Evolutionary conservation across 2,329 filamentous ascomycete species (phyloP), one percentile per base, ranked within the genome.

Genomic region (Aspergillus texensis): DNA sequence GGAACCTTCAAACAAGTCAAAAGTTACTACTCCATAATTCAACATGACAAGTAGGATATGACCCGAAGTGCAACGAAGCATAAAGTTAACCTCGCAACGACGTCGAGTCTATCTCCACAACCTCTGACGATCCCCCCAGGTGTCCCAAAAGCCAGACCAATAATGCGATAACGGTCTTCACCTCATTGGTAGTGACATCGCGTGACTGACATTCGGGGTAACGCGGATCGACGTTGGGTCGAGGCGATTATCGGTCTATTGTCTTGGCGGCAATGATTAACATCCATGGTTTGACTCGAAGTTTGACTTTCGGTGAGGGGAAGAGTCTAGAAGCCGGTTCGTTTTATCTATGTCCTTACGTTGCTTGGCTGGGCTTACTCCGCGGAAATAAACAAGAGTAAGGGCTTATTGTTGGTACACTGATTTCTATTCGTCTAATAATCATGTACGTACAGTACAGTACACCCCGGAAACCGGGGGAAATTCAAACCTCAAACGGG

Each of bases 401-500:
- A 50, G 16, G 45, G 30, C 48, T 26, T 21, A 5, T 24, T 52
- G 48, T 32, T 32, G 28, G 26, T 52, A 52, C 48, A 52, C 5
- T 52, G 16, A n/a, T 52, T 28, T 52, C 48, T 52, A 52, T 52
- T 52, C 28, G 28, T 58, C 36, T 55, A 61, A 57, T 32, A 50
- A 41, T 55, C n/a, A 36, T 55, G 52, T 55, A 55, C 52, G n/a
- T 36, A 55, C n/a, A 28, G 30, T 26, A 46, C 61, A 58, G 61
- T 12, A 19, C 66, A 54, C 10, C 24, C n/a, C 16, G 30, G 32
- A 24, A 26, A 45, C 21, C 45, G 8, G 12, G 45, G 16, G 21
- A 55, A 53, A 46, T 36, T n/a, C 5, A 56, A 62, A 24, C 61
- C 50, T 62, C 30, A 52, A 55, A 70, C 67, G 71, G 72, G 71